A percentile compares a stretch with the other conserved stretches of the same genome.
These are phyloP conservation scores for Penicillium sp. DNA, from an alignment of 2,329 filamentous ascomycete genomes.

Conservation along the genomic window DNA sequence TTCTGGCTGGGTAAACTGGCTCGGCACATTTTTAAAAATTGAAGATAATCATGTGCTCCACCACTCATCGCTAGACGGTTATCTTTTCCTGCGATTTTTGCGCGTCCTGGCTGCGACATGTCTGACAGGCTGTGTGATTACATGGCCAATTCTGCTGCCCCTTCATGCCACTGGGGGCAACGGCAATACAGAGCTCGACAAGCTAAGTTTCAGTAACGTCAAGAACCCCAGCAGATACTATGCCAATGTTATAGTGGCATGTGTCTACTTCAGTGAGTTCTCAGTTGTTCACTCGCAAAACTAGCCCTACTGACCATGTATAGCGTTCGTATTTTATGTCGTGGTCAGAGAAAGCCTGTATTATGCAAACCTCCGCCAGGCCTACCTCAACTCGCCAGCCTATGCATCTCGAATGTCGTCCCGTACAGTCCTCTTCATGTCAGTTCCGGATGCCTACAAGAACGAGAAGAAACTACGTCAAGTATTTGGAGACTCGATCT, in stretches of 20 bases:
- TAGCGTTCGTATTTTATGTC: slow-evolving; percentile 71
- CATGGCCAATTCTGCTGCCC: slow-evolving; percentile 81
- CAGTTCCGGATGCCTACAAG: slow-evolving; percentile 68
- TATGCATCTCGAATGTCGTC: slow-evolving; percentile 80
- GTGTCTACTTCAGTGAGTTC: slow-evolving; percentile 61
- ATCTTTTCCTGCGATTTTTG: slow-evolving; percentile 81
- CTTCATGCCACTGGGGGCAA: slow-evolving; percentile 75
- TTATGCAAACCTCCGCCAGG: slow-evolving; percentile 83
- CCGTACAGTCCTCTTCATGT: slow-evolving; percentile 77
- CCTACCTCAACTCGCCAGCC: slow-evolving; percentile 74
- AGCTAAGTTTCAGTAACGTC: slow-evolving; percentile 73
- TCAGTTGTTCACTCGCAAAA: neutral
- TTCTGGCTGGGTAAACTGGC: slow-evolving; percentile 47
- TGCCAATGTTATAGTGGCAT: slow-evolving; percentile 67
- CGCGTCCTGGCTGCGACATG: slow-evolving; percentile 69
- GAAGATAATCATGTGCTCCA: slow-evolving; percentile 74
- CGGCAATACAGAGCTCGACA: slow-evolving; percentile 59
- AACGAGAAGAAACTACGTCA: slow-evolving; percentile 64
- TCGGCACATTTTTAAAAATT: slow-evolving; percentile 45
- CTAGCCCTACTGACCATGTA: slow-evolving; percentile 5
- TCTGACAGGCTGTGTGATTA: slow-evolving; percentile 70
- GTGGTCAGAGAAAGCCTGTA: slow-evolving; percentile 80
- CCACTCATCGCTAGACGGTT: slow-evolving; percentile 83
- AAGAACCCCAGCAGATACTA: slow-evolving; percentile 57
- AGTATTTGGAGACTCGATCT: slow-evolving; percentile 73